Percentiles rank a stretch among this genome's conserved stretches.
Evolutionary conservation across 2,329 filamentous ascomycete species (phyloP).

Genomic region (Teratosphaeria pseudoeucalypti): DNA sequence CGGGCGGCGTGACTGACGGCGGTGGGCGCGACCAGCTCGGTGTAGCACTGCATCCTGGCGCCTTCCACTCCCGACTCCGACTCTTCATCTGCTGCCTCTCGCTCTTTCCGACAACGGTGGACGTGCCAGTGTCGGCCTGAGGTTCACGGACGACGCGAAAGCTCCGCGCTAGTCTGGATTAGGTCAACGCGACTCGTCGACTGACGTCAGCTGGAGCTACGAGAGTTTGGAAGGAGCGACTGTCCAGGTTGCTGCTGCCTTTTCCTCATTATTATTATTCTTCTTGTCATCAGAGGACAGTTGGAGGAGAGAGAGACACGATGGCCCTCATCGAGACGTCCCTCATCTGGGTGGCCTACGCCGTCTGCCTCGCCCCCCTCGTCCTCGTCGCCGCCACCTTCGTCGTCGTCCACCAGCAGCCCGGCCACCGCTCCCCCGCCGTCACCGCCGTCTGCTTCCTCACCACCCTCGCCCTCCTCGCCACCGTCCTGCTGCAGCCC

Average conservation of each 20-base stretch:
- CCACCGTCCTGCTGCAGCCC: constrained; percentile 82
- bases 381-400: constrained; percentile 72
- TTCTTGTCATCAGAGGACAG: no score
- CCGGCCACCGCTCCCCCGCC: constrained; percentile 70
- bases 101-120: background rate
- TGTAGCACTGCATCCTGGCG: constrained; percentile 82
- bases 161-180: background rate
- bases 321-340: constrained; percentile 72
- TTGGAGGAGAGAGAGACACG: no score
- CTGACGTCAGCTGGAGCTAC: background rate
- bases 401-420: constrained; percentile 83
- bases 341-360: constrained; percentile 92
- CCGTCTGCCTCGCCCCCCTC: constrained; percentile 66
- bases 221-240: background rate
- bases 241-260: background rate
- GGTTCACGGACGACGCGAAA: background rate
- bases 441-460: constrained; percentile 80
- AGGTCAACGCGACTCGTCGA: background rate
- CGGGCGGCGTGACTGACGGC: constrained; percentile 82
- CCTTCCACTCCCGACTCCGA: background rate
- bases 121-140: background rate
- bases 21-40: constrained; percentile 86
- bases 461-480: constrained; percentile 76
- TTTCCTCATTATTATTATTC: no score
- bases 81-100: background rate